A percentile compares a stretch with the other conserved stretches of the same genome.
phyloP scores from a whole-genome alignment of 1,284 basidiomycete species.

The Gomphus bonarii region DNA sequence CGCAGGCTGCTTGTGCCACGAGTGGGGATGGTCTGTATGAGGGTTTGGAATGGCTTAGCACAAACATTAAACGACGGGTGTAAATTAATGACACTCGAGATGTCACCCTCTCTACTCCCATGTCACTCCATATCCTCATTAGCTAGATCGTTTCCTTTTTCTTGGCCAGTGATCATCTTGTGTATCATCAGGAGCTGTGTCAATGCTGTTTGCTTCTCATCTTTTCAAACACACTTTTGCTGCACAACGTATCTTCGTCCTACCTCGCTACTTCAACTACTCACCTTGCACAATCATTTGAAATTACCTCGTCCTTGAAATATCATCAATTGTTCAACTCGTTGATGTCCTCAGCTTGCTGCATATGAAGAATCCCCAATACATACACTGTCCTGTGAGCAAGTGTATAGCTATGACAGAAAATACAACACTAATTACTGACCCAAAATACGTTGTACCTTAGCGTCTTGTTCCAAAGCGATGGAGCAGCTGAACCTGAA shows the following conservation, averaged over 20 bases:
- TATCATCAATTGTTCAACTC: not conserved
- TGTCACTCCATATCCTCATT: not conserved
- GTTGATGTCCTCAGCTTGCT: not conserved
- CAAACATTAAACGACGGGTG: constrained; percentile 74
- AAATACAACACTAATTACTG: not conserved
- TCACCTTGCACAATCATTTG: not conserved
- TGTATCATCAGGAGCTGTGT: not conserved
- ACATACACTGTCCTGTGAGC: not conserved
- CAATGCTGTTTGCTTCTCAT: constrained; percentile 2
- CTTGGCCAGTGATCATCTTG: not conserved
- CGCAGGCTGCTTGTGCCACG: constrained; percentile 92
- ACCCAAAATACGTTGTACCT: not conserved
- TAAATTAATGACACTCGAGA: not conserved
- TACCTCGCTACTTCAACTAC: not conserved
- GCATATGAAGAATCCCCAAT: not conserved
- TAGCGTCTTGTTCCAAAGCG: not conserved
- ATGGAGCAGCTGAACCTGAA: not conserved
- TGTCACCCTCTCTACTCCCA: not conserved
- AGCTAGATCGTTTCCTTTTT: not conserved
- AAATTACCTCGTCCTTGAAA: not conserved
- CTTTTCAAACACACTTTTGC: not conserved
- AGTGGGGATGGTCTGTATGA: constrained; percentile 99
- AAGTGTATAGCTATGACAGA: not conserved
- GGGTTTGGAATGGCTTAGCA: constrained; percentile 92
- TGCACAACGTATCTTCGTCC: not conserved